A percentile compares a stretch with the other conserved stretches of the same genome.
These are phyloP conservation scores for Maudiozyma serrabonitensis DNA, from an alignment of 805 yeast genomes.

Conservation along the genomic window DNA sequence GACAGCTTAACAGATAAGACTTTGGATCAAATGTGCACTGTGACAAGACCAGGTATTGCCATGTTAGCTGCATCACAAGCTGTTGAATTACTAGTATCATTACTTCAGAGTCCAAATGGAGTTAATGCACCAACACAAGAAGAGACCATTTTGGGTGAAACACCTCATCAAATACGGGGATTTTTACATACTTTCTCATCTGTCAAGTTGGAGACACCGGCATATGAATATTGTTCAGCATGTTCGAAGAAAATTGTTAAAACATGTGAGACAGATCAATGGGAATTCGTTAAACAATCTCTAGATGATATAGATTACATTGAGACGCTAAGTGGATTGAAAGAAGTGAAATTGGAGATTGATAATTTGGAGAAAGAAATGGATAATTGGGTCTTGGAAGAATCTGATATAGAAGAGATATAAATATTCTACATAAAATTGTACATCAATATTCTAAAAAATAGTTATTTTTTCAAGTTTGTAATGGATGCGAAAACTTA, in stretches of 20 bases:
- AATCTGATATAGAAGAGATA: conserved; percentile 4
- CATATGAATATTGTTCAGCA: conserved; percentile 75
- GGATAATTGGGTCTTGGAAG: conserved; percentile 21
- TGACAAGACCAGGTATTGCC: conserved; percentile 94
- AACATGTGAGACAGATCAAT: conserved; percentile 44
- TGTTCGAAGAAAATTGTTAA: conserved; percentile 58
- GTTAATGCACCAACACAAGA: conserved; percentile 26
- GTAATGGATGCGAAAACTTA: background rate
- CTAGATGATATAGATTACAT: conserved; percentile 56
- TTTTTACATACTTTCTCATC: conserved; percentile 59
- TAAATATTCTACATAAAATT: too few species aligned
- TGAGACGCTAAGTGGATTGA: conserved; percentile 72
- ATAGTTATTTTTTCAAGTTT: background rate
- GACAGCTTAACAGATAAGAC: conserved; percentile 84
- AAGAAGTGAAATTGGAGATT: conserved; percentile 56
- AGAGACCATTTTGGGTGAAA: conserved; percentile 47
- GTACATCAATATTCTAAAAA: background rate
- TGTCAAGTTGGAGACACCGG: conserved; percentile 57
- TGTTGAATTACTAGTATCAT: conserved; percentile 68
- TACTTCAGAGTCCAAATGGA: conserved; percentile 52
- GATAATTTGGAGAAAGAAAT: conserved; percentile 24
- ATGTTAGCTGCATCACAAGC: conserved; percentile 77
- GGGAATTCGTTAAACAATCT: conserved; percentile 75
- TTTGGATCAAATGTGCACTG: conserved; percentile 97
- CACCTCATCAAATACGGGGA: conserved; percentile 90